Evolutionary conservation across 2,329 filamentous ascomycete species (phyloP).

Genomic region (Aspergillus thermomutatus): DNA sequence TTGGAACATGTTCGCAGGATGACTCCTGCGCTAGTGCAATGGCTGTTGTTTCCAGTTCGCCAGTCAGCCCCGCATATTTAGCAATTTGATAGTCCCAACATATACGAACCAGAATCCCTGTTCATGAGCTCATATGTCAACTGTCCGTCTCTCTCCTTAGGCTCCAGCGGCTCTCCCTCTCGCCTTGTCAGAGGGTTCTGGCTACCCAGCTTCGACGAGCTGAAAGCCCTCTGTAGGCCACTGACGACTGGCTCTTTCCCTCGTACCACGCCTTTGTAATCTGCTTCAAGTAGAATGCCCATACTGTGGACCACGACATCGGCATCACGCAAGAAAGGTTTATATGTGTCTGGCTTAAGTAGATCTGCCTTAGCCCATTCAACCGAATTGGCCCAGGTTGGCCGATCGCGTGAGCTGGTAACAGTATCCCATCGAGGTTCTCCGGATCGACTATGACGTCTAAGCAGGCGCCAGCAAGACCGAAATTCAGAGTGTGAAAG

Average conservation of each 20-base stretch:
- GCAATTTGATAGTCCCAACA: background rate
- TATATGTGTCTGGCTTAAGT: constrained; percentile 76
- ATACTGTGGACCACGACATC: constrained; percentile 90
- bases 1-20: constrained; percentile 58
- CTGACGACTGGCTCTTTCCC: constrained; percentile 78
- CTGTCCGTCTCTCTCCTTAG: constrained; percentile 67
- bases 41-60: constrained; percentile 49
- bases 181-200: constrained; percentile 68
- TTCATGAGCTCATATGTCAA: constrained; percentile 98
- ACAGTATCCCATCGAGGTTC: constrained; percentile 80
- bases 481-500: background rate
- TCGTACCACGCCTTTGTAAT: constrained; percentile 90
- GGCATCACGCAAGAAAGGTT: constrained; percentile 68
- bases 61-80: constrained; percentile 3
- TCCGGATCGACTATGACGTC: constrained; percentile 70
- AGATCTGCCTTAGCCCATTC: constrained; percentile 88
- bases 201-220: constrained; percentile 57
- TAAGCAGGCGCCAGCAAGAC: constrained; percentile 2
- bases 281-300: constrained; percentile 93
- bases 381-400: constrained; percentile 77
- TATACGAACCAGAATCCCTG: constrained; percentile 62
- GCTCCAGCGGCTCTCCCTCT: constrained; percentile 58
- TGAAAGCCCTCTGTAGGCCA: constrained; percentile 77
- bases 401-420: constrained; percentile 66
- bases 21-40: constrained; percentile 79